These are phyloP conservation scores for Astraeus odoratus DNA, from an alignment of 768 basidiomycete genomes.

Conservation along the genomic window DNA sequence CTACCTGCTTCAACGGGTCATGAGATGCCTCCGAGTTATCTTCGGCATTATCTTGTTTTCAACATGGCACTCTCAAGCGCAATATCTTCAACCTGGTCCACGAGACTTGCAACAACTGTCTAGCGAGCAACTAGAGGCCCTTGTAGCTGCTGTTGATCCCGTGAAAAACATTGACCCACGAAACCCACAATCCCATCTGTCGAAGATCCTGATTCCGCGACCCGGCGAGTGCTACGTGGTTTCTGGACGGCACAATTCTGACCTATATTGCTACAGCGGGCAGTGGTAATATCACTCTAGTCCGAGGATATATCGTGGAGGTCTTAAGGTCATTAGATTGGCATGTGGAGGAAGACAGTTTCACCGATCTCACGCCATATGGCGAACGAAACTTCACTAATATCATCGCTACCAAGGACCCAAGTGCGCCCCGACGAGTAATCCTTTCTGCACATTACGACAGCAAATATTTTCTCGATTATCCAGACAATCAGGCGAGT, in stretches of 20 bases:
- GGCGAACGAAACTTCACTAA: slow-evolving; percentile 80
- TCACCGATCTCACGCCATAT: slow-evolving; percentile 73
- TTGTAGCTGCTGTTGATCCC: slow-evolving; percentile 56
- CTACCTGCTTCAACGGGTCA: not conserved
- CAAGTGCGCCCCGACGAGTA: slow-evolving; percentile 71
- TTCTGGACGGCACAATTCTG: not conserved
- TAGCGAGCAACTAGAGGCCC: slow-evolving; percentile 39
- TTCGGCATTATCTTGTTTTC: slow-evolving; percentile 12
- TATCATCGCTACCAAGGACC: slow-evolving; percentile 92
- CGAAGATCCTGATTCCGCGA: slow-evolving; percentile 81
- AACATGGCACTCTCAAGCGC: slow-evolving; percentile 19
- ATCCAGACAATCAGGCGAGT: slow-evolving; percentile 69
- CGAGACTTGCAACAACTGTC: slow-evolving; percentile 41
- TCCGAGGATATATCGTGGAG: slow-evolving; percentile 74
- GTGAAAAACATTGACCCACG: slow-evolving; percentile 58
- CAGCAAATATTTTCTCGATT: slow-evolving; percentile 76
- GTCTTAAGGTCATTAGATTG: slow-evolving; percentile 69
- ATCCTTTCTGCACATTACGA: slow-evolving; percentile 92
- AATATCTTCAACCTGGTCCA: slow-evolving; percentile 26
- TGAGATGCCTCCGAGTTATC: slow-evolving; percentile 11
- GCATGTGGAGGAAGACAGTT: slow-evolving; percentile 83
- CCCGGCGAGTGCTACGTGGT: slow-evolving; percentile 43
- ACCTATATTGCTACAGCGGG: slow-evolving; percentile 38
- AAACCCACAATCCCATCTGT: slow-evolving; percentile 66
- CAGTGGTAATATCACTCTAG: slow-evolving; percentile 72